Conservation (phyloP, 2,329 filamentous ascomycete species). For the Penicillium sp. region DNA sequence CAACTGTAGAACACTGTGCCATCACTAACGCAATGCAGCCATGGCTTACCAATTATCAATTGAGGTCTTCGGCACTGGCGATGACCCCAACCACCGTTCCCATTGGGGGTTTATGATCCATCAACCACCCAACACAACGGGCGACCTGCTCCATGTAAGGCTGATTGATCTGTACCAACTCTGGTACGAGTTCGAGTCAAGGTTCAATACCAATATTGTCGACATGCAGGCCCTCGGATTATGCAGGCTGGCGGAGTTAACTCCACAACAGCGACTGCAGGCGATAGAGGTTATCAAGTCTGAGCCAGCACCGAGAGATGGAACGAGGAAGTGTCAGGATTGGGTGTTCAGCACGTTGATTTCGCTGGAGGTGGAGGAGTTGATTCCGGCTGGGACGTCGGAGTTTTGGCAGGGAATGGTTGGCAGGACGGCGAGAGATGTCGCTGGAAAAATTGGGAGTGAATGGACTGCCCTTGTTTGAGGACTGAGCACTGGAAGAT, state of each 20-base stretch:
- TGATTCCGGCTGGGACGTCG: conserved; percentile 27
- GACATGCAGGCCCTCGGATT: conserved; percentile 28
- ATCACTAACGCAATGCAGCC: conserved; percentile 2
- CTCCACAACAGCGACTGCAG: conserved; percentile 19
- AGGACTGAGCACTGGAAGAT: too few relatives aligned
- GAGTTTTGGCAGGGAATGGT: conserved; percentile 30
- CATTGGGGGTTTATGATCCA: conserved; percentile 33
- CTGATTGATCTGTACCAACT: conserved; percentile 24
- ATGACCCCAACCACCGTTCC: conserved; percentile 25
- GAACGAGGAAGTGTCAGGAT: conserved; percentile 27
- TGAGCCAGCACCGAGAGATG: conserved; percentile 26
- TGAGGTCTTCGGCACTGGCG: conserved; percentile 27
- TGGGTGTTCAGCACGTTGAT: conserved; percentile 31
- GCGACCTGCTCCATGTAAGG: conserved; percentile 33
- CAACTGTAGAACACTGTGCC: neutral
- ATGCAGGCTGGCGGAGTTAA: conserved; percentile 23
- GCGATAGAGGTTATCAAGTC: conserved; percentile 24
- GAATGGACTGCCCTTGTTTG: conserved; percentile 15
- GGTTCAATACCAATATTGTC: conserved; percentile 25
- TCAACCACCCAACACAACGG: conserved; percentile 19
- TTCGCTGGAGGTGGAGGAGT: conserved; percentile 30
- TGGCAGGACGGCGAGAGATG: conserved; percentile 20
- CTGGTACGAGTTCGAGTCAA: conserved; percentile 30
- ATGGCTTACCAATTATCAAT: conserved; percentile 28
- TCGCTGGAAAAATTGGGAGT: conserved; percentile 14